A percentile compares a stretch with the other conserved stretches of the same genome.
Evolutionary conservation across 108 stramenopile species (phyloP).

Genomic region (Nitzschia inconspicua): DNA sequence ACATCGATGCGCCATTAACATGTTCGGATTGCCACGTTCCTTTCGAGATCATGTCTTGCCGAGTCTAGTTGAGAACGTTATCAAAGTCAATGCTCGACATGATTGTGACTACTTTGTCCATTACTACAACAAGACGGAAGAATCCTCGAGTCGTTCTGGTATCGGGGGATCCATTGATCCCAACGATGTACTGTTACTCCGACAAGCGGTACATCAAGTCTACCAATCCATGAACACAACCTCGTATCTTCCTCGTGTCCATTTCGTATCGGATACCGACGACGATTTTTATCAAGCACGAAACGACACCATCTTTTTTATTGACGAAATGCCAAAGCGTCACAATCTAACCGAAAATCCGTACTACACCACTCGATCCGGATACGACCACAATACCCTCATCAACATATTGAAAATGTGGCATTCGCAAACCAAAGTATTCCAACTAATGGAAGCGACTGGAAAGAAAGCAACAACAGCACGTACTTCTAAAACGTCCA

Average conservation of each 20-base stretch:
- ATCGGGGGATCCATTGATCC: not conserved
- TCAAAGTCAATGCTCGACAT: conserved; percentile 23
- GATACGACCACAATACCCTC: not conserved
- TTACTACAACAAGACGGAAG: conserved; percentile 12
- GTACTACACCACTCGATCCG: not conserved
- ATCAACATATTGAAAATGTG: conserved; percentile 11
- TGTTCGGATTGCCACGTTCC: conserved; percentile 41
- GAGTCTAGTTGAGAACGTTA: conserved; percentile 32
- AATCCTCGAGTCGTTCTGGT: conserved; percentile 1
- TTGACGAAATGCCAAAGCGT: not conserved
- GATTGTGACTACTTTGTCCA: conserved; percentile 46
- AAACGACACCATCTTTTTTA: not conserved
- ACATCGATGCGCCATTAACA: conserved; percentile 32
- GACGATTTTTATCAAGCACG: not conserved
- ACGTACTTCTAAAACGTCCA: not conserved
- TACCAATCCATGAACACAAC: not conserved
- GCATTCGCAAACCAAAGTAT: conserved; percentile 1
- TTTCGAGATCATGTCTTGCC: conserved; percentile 43
- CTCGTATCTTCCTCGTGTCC: not conserved
- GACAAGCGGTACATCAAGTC: not conserved
- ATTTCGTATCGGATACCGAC: conserved; percentile 3
- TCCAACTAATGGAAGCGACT: conserved; percentile 5
- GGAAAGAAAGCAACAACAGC: not conserved
- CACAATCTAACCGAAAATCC: not conserved
- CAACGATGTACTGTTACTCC: not conserved